These are phyloP conservation scores for Camptophora hylomeconis DNA, from an alignment of 2,329 filamentous ascomycete species.

Conservation along the genomic window DNA sequence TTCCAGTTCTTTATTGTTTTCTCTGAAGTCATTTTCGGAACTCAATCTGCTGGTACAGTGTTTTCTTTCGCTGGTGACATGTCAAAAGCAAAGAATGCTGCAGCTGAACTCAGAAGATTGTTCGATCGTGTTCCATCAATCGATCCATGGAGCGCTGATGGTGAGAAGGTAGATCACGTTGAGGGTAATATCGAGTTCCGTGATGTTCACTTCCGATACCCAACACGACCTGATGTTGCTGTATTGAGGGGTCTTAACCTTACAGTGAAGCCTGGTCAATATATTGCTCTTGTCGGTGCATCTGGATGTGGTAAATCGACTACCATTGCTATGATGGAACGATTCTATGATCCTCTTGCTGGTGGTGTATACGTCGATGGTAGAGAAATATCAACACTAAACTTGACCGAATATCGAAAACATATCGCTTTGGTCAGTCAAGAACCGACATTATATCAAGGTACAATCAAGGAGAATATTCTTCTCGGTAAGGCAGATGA, in stretches of 20 bases:
- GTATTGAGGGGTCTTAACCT: constrained; percentile 71
- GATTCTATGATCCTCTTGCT: constrained; percentile 80
- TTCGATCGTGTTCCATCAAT: constrained; percentile 74
- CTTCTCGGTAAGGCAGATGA: constrained; percentile 54
- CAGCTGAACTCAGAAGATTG: constrained; percentile 64
- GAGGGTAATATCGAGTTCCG: constrained; percentile 79
- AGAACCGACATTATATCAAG: constrained; percentile 89
- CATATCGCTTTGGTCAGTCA: constrained; percentile 82
- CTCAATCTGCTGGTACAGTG: constrained; percentile 78
- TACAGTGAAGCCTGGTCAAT: constrained; percentile 33
- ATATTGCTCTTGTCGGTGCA: constrained; percentile 72
- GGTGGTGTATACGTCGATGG: constrained; percentile 75
- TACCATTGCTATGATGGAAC: constrained; percentile 79
- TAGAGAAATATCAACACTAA: constrained; percentile 65
- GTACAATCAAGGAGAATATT: constrained; percentile 82
- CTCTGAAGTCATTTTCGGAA: constrained; percentile 74
- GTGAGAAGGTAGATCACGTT: constrained; percentile 47
- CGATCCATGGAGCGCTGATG: constrained; percentile 65
- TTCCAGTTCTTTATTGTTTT: constrained; percentile 93
- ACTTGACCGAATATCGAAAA: constrained; percentile 74
- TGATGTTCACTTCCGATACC: constrained; percentile 88
- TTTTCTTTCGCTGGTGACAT: constrained; percentile 88
- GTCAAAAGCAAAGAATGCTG: constrained; percentile 81
- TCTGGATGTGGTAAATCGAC: constrained; percentile 92
- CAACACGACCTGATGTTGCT: constrained; percentile 80